These are phyloP conservation scores for Xylaria sp. DNA, from an alignment of 2,329 filamentous ascomycete genomes.

Conservation along the genomic window DNA sequence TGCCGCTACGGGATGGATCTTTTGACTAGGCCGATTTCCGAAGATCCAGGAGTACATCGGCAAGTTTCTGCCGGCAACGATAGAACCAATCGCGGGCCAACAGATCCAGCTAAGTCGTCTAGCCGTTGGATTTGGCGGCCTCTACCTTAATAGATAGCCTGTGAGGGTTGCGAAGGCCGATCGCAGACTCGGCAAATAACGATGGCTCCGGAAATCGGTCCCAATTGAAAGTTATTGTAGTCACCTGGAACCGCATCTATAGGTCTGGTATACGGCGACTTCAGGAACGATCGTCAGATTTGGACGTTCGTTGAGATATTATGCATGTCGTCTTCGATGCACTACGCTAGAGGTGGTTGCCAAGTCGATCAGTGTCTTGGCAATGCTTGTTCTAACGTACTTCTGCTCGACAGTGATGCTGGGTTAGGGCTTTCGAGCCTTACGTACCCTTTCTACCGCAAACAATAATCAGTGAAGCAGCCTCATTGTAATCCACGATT, in stretches of 20 bases:
- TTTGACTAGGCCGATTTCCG: conserved; percentile 90
- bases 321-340: conserved; percentile 22
- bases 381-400: conserved; percentile 39
- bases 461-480: background rate
- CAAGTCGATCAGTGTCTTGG: conserved; percentile 46
- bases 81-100: conserved; percentile 87
- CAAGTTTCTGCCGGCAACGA: conserved; percentile 86
- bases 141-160: conserved; percentile 58
- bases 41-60: conserved; percentile 80
- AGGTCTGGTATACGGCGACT: background rate
- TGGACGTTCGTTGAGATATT: background rate
- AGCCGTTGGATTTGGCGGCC: conserved; percentile 89
- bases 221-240: background rate
- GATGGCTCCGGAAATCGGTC: background rate
- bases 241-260: background rate
- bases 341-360: conserved; percentile 39
- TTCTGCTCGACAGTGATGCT: background rate
- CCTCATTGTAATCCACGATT: background rate
- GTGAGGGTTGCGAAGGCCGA: conserved; percentile 4
- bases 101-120: conserved; percentile 83
- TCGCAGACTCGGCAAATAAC: background rate
- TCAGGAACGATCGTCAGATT: background rate
- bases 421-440: background rate
- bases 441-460: background rate
- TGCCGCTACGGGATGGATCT: conserved; percentile 57